These are phyloP conservation scores for Pleurotus cornucopiae DNA, from an alignment of 768 basidiomycete genomes.

Conservation along the genomic window DNA sequence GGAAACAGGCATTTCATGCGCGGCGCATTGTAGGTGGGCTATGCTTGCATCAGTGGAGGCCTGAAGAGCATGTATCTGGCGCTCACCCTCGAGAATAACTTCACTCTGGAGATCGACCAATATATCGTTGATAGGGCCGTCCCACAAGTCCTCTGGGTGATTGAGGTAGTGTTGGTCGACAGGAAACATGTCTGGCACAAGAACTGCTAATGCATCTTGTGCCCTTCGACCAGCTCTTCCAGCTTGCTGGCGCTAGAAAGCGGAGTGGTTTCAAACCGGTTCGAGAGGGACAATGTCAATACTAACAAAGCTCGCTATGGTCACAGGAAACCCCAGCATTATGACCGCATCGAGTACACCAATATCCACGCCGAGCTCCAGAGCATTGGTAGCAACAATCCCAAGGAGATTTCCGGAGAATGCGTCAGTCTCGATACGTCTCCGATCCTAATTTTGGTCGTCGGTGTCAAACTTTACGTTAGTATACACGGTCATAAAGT, in stretches of 20 bases:
- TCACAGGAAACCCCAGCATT: slow-evolving; percentile 81
- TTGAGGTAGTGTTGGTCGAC: slow-evolving; percentile 73
- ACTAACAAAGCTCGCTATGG: slow-evolving; percentile 75
- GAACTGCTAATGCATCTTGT: slow-evolving; percentile 73
- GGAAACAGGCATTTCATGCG: slow-evolving; percentile 77
- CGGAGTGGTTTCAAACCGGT: not conserved
- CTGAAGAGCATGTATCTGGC: not conserved
- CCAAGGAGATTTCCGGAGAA: slow-evolving; percentile 82
- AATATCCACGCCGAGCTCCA: slow-evolving; percentile 91
- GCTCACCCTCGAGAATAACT: slow-evolving; percentile 61
- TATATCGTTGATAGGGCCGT: slow-evolving; percentile 56
- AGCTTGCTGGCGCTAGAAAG: slow-evolving; percentile 75
- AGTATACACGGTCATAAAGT: not conserved
- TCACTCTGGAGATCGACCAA: slow-evolving; percentile 70
- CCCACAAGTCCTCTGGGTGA: slow-evolving; percentile 68
- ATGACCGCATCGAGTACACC: slow-evolving; percentile 86
- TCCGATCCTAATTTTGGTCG: slow-evolving; percentile 54
- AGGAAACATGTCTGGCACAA: slow-evolving; percentile 65
- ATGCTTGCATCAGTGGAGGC: not conserved
- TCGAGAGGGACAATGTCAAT: not conserved
- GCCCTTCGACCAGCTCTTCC: slow-evolving; percentile 82
- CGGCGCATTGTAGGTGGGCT: slow-evolving; percentile 87
- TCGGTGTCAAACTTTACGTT: not conserved
- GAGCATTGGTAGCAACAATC: slow-evolving; percentile 84
- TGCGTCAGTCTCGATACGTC: slow-evolving; percentile 80